These are phyloP conservation scores for Hericium rajendrae DNA, from an alignment of 768 basidiomycete species.

Conservation along the genomic window DNA sequence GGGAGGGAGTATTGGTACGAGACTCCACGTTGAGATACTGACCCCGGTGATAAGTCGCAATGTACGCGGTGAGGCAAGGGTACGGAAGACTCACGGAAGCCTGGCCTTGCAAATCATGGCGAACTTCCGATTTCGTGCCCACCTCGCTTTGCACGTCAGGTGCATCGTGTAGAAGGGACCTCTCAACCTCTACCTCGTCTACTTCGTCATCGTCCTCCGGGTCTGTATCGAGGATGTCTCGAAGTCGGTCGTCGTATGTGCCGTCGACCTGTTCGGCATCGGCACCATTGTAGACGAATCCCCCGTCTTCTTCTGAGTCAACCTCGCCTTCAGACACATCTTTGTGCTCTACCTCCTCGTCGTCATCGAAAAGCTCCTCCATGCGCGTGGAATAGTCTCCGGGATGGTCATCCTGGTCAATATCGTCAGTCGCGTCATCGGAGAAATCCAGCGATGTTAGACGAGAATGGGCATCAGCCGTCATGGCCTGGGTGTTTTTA, in stretches of 20 bases:
- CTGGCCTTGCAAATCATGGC: conserved; percentile 1
- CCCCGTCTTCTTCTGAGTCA: conserved; percentile 36
- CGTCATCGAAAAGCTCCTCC: conserved; percentile 52
- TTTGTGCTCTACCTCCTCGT: conserved; percentile 14
- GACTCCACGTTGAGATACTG: conserved; percentile 27
- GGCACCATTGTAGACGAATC: conserved; percentile 64
- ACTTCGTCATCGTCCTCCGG: conserved; percentile 40
- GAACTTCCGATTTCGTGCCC: background rate
- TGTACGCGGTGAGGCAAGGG: conserved; percentile 13
- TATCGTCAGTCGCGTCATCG: conserved; percentile 31
- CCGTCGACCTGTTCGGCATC: conserved; percentile 43
- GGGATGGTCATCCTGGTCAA: conserved; percentile 30
- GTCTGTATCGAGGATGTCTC: conserved; percentile 64
- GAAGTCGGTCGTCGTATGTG: conserved; percentile 58
- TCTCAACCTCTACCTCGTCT: conserved; percentile 36
- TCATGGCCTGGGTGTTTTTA: background rate
- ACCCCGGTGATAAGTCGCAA: conserved; percentile 19
- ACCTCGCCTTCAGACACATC: conserved; percentile 15
- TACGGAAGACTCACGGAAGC: conserved; percentile 22
- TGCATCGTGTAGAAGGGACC: conserved; percentile 30
- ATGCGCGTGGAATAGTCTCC: conserved; percentile 62
- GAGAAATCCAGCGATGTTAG: conserved; percentile 24
- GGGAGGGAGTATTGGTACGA: conserved; percentile 18
- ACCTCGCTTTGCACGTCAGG: background rate
- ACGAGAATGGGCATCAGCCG: conserved; percentile 1